Base-by-base conservation (phyloP, 2,329 filamentous ascomycete species). In the Exophiala sp. region DNA sequence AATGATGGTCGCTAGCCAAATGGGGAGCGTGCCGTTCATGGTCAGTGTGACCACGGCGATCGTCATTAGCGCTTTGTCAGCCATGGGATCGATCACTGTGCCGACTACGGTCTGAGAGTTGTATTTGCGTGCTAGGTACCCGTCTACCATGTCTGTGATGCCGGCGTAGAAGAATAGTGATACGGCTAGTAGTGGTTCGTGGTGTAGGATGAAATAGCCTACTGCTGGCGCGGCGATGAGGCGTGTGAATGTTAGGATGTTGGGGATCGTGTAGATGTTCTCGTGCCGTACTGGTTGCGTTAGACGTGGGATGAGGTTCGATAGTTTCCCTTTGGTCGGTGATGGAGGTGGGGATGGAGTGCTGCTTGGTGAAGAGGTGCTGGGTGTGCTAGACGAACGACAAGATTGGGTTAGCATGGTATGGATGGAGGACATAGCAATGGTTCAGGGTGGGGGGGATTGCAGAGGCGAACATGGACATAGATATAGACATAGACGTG, bases 221-320 rank as follows among this genome's bases (percentile, higher is more conserved):
- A 96, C 81, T 23, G 86, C 75, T 0, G 93, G 93, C 1, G 93
- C 87, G 1, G 87, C 85, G 43, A 87, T 66, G 32, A 98, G 80
- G 2, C 93, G 86, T 1, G 88, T 87, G 59, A 91, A 83, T 1
- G 93, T 98, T 46, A 98, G 78, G 55, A 95, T 76, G 66, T 98
- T 98, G 34, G 93, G 93, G n/a, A 98, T 65, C 29, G 88, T 98
- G 73, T 95, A 96, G 64, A 98, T 95, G 65, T 98, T 89, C 70
- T 98, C 93, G 65, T 84, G 34, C 7, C 4, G 87, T 4, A 35
- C 37, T 2, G 14, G 64, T 56, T 35, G 64, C 59, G 52, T 67
- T 64, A 41, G 68, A 58, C 48, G 70, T 42, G 57, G 52, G 16
- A 56, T 59, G 16, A 63, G 29, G 8, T 38, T 50, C 19, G 22